phyloP scores from a whole-genome alignment of 2,329 filamentous ascomycete genomes.

The Penicillium sp. region DNA sequence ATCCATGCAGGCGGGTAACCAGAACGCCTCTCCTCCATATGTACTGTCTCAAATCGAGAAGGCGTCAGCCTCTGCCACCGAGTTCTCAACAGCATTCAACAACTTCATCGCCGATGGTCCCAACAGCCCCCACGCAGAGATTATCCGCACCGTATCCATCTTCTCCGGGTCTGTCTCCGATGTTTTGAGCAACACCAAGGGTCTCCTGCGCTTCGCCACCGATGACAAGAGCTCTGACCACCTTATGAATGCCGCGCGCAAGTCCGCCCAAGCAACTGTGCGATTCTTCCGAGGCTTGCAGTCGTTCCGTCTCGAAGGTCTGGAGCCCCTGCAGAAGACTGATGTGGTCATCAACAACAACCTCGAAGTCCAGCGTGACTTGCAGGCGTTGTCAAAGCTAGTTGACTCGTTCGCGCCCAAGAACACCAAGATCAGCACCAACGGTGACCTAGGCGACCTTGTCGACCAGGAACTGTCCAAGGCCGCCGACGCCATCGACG shows the following conservation, averaged over 20 bases:
- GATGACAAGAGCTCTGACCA: conserved; percentile 93
- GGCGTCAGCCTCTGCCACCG: conserved; percentile 86
- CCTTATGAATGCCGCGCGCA: conserved; percentile 74
- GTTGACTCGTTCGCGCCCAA: conserved; percentile 89
- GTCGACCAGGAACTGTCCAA: conserved; percentile 90
- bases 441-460: conserved; percentile 84
- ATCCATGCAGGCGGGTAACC: conserved; percentile 96
- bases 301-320: conserved; percentile 86
- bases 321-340: conserved; percentile 88
- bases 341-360: conserved; percentile 98
- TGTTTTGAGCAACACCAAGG: conserved; percentile 94
- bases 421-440: conserved; percentile 71
- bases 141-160: conserved; percentile 87
- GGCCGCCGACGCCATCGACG: conserved; percentile 91
- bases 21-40: conserved; percentile 91
- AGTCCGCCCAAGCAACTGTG: conserved; percentile 80
- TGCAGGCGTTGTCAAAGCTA: conserved; percentile 89
- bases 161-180: conserved; percentile 90
- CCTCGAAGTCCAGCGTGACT: conserved; percentile 88
- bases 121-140: conserved; percentile 80
- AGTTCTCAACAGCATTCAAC: conserved; percentile 97
- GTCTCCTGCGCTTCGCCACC: conserved; percentile 83
- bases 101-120: conserved; percentile 97
- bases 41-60: conserved; percentile 97
- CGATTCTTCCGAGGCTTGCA: conserved; percentile 93